Base-by-base conservation (phyloP, 352 stramenopile species). In the Globisporangium cederbergense region DNA sequence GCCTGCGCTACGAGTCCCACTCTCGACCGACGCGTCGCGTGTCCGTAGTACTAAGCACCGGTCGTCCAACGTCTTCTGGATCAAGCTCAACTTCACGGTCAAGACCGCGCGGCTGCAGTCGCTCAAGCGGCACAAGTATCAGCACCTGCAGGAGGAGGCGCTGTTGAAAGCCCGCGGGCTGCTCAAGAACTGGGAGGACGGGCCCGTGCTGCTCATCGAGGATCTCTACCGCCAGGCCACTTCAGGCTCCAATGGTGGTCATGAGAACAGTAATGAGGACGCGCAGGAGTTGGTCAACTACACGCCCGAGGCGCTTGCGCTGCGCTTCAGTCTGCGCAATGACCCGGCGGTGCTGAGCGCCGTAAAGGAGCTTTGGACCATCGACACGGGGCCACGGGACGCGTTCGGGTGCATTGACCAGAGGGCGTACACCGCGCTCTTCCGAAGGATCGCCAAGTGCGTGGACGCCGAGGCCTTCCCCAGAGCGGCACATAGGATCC, bases 81-180 rank as follows among this genome's bases (percentile, higher is more conserved):
- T 91, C 53, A 87, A 90, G 51, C 81, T 90, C 69, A 90, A 90
- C 57, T 87, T 90, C 59, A 87, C 79, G 10, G 78, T 89, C 68
- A 86, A 91, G 67, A 56, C 81, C 1, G 81, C 81, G 56, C 74
- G 76, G 0, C 56, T 91, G 25, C 83, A 88, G 64, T 68, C 76
- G 2, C 71, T 86, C 57, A 90, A 91, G 73, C 56, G 74, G 18
- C 76, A 89, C 40, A 90, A 91, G 71, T 90, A 89, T 58, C 81
- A 90, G 50, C 77, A 91, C 60, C 10, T 90, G 20, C 83, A 91
- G 60, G 83, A 90, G 34, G 77, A 91, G 46, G 77, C 80, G 7
- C 43, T 91, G 47, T 70, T 90, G 2, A 78, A 79, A 7, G 83
- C 78, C 25, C 72, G 78, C 20, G 83, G 77, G 0, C 56, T 91